Evolutionary conservation across 495 filamentous ascomycete species (phyloP), one percentile per base, ranked within the genome.

Genomic region (Aspergillus campestris): DNA sequence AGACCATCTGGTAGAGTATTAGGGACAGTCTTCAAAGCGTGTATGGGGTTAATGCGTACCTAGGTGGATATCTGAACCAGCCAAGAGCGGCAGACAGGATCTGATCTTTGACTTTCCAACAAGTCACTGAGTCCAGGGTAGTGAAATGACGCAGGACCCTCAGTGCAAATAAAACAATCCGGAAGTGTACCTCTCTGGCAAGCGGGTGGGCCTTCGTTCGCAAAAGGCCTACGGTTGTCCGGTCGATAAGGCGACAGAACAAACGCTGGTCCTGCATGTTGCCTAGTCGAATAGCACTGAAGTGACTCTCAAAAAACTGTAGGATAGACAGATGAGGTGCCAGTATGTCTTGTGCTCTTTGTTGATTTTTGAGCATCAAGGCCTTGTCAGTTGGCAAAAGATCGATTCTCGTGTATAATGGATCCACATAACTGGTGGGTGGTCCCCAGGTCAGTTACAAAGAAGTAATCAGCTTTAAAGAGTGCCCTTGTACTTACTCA

Each of bases 271-370:
- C 82, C 52, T 95, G 82, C 3, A 81, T 72, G 48, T 81, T 94
- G 6, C 84, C 82, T 9, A 95, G 68, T 24, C 89, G 79, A 14
- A 85, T 88, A 8, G 94, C 88, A 65, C 85, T 94, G 71, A 90
- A 99, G 55, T 95, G 91, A 56, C 89, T 96, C 34, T 79, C 83
- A 35, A 99, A 76, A 57, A 96, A 90, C 47, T 95, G 88, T 40
- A 95, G 65, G 13, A 99, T 66, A 28, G 83, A 81, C 33, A 86
- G 76, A 60, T 99, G 94, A 6, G 94, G 94, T 31, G 85, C 80
- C 32, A 97, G 77, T 24, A 86, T 66, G 52, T 87, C 81, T 53
- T 94, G 82, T 8, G 87, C 81, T 32, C 74, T 69, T 51, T 91
- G 82, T 48, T 91, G 89, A 24, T 81, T 77, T 56, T 78, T 83